Evolutionary conservation across 208 protist genomes (phyloP), one percentile per base, ranked within the genome.

Genomic region (Trypanosoma avium): DNA sequence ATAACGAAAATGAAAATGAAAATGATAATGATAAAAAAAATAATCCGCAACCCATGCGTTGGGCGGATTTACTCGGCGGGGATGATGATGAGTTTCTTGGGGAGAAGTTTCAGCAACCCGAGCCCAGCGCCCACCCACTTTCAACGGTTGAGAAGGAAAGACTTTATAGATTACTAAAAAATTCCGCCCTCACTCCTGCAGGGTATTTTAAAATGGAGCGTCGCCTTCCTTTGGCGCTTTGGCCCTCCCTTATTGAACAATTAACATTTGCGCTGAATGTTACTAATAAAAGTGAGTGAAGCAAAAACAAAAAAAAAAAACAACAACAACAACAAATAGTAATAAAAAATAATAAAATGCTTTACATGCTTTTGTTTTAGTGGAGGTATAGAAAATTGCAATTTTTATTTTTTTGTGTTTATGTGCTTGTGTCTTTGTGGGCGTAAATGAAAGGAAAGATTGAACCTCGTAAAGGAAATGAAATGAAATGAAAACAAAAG

Each of bases 171-270:
- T 52, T 60, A 1, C 54, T 92, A 24, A 79, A 82, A 4, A 77
- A 62, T 26, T 67, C 60, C 12, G 55, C 54, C 4, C 24, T 71
- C 9, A 72, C 70, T 35, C 57, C 64, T 4, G 67, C 63, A 19
- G 75, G 67, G 50, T 84, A 78, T 59, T 93, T 81, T 55, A 76
- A 76, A 36, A 43, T 94, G 36, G 88, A 94, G 45, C 63, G 79
- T 42, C 69, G 88, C 0, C 46, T 92, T 32, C 88, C 88, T 15
- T 76, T 94, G 36, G 71, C 86, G 15, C 88, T 86, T 67, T 94
- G 88, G 88, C 84, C 84, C 15, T 67, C 49, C 10, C 52, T 77
- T 3, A 81, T 87, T 7, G 67, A 88, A 26, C 73, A 88, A 49
- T 71, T 93, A 38, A 74, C 43, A 76, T 45, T 12, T 30, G 48